Percentiles rank a stretch among this genome's conserved stretches.
Evolutionary conservation across 306 rosid species (phyloP).

Genomic region (Medicago truncatula): MtrunA17r5.0-ANR NC_053044.1:48932501-48933000

Average conservation of each 20-base stretch:
- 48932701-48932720: conserved; percentile 57
- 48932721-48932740: conserved; percentile 65
- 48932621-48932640: conserved; percentile 86
- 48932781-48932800: conserved; percentile 66
- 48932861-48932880: conserved; percentile 90
- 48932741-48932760: conserved; percentile 67
- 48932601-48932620: conserved; percentile 73
- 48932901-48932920: conserved; percentile 72
- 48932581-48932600: conserved; percentile 78
- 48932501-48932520: conserved; percentile 82
- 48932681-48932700: conserved; percentile 60
- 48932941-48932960: conserved; percentile 64
- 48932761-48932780: conserved; percentile 64
- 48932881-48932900: conserved; percentile 86
- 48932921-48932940: conserved; percentile 82
- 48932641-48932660: conserved; percentile 60
- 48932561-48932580: conserved; percentile 83
- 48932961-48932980: conserved; percentile 36
- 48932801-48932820: conserved; percentile 66
- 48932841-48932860: conserved; percentile 79
- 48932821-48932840: conserved; percentile 85
- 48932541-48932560: conserved; percentile 72
- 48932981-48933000: conserved; percentile 21
- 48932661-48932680: conserved; percentile 68
- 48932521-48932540: conserved; percentile 73